Conservation (phyloP, 2,329 filamentous ascomycete species). For the Parafenestella ontariensis region DNA sequence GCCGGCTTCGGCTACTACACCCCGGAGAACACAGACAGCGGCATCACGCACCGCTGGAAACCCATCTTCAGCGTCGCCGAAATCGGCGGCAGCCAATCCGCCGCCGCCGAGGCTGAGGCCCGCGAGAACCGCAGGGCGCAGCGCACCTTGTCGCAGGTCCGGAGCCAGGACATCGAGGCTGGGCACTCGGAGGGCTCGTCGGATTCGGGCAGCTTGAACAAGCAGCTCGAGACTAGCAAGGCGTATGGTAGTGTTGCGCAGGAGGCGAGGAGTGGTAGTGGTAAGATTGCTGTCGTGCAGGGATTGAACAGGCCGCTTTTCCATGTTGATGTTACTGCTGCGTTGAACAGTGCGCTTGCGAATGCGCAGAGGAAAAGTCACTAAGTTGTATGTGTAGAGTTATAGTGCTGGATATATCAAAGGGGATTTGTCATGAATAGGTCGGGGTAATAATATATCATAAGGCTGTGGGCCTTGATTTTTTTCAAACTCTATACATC, state of each 20-base stretch:
- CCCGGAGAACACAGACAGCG: slow-evolving; percentile 56
- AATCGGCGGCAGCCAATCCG: slow-evolving; percentile 76
- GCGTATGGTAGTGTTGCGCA: slow-evolving; percentile 36
- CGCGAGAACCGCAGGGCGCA: slow-evolving; percentile 61
- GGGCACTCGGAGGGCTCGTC: slow-evolving; percentile 18
- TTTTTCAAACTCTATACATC: no score
- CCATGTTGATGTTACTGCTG: slow-evolving; percentile 90
- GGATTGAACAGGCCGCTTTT: slow-evolving; percentile 91
- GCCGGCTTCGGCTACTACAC: slow-evolving; percentile 91
- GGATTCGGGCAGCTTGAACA: slow-evolving; percentile 40
- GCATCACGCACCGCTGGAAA: slow-evolving; percentile 75
- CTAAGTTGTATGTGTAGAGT: slow-evolving; percentile 20
- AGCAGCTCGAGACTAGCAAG: slow-evolving; percentile 39
- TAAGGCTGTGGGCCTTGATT: no score
- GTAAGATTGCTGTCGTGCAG: slow-evolving; percentile 68
- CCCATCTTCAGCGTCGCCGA: slow-evolving; percentile 94
- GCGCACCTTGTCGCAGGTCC: slow-evolving; percentile 57
- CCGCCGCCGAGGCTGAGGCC: slow-evolving; percentile 75
- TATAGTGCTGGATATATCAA: background rate
- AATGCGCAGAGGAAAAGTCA: slow-evolving; percentile 64
- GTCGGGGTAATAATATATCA: slow-evolving; percentile 1
- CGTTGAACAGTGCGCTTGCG: slow-evolving; percentile 85
- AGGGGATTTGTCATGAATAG: background rate
- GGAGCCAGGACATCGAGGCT: slow-evolving; percentile 39
- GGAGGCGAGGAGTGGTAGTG: slow-evolving; percentile 46